Conservation (phyloP, 2,329 filamentous ascomycete species). For the Septoria petroselini region DNA sequence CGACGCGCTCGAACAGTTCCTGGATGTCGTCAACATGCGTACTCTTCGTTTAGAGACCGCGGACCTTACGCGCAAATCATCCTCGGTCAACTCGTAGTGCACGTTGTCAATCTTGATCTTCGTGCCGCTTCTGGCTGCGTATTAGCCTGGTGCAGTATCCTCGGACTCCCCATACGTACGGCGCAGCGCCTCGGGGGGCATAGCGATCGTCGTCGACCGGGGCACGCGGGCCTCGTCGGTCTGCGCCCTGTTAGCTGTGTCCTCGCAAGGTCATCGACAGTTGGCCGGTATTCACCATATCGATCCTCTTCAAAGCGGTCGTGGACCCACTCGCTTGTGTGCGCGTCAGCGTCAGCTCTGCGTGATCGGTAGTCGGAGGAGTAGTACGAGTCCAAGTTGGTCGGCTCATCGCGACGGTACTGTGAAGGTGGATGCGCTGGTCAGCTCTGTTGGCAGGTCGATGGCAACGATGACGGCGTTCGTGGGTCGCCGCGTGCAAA, state of each 20-base stretch:
- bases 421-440: slow-evolving; percentile 37
- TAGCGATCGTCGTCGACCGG: slow-evolving; percentile 26
- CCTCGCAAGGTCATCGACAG: neutral
- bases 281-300: slow-evolving; percentile 20
- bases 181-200: slow-evolving; percentile 17
- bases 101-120: slow-evolving; percentile 85
- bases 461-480: slow-evolving; percentile 23
- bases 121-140: slow-evolving; percentile 24
- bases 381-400: slow-evolving; percentile 65
- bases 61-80: slow-evolving; percentile 68
- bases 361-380: slow-evolving; percentile 5
- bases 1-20: slow-evolving; percentile 79
- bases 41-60: neutral
- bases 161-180: slow-evolving; percentile 15
- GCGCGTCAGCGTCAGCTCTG: slow-evolving; percentile 24
- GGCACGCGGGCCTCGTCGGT: slow-evolving; percentile 23
- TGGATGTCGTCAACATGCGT: slow-evolving; percentile 39
- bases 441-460: slow-evolving; percentile 36
- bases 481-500: slow-evolving; percentile 26
- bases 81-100: slow-evolving; percentile 85
- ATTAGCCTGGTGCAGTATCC: neutral
- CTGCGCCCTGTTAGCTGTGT: slow-evolving; percentile 12
- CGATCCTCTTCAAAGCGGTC: slow-evolving; percentile 38
- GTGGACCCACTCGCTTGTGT: slow-evolving; percentile 81
- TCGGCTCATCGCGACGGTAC: slow-evolving; percentile 35